These are phyloP conservation scores for Jatropha podagrica DNA, from an alignment of 441 rosid genomes.

Conservation along the genomic window DNA sequence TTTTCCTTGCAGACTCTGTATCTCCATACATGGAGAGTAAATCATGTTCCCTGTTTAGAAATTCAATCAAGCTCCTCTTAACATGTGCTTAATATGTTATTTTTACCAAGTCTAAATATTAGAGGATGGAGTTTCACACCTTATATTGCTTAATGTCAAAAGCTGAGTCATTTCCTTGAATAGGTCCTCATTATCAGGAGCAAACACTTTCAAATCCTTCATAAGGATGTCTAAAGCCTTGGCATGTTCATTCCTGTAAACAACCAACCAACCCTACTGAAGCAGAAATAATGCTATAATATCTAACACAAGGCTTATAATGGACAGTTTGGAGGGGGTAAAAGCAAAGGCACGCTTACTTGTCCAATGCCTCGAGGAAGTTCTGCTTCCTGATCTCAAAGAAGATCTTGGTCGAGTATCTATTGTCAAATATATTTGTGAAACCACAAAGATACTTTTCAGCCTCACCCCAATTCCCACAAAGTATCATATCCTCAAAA, in stretches of 20 bases:
- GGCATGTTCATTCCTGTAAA: constrained; percentile 43
- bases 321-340: background rate
- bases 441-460: constrained; percentile 58
- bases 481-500: constrained; percentile 49
- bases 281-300: background rate
- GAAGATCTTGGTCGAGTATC: constrained; percentile 52
- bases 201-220: constrained; percentile 54
- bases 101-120: constrained; percentile 7
- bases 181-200: constrained; percentile 36
- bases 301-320: background rate
- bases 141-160: constrained; percentile 47
- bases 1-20: constrained; percentile 43
- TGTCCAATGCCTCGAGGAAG: constrained; percentile 57
- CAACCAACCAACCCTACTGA: background rate
- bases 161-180: constrained; percentile 53
- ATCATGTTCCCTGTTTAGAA: constrained; percentile 47
- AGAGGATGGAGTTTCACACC: constrained; percentile 25
- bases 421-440: constrained; percentile 43
- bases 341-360: constrained; percentile 25
- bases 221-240: constrained; percentile 58
- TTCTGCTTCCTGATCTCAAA: constrained; percentile 67
- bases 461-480: constrained; percentile 51
- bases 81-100: background rate
- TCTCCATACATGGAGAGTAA: constrained; percentile 46
- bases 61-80: constrained; percentile 9